Conservation (phyloP, 1,284 basidiomycete genomes). For the Melampsora americana region DNA sequence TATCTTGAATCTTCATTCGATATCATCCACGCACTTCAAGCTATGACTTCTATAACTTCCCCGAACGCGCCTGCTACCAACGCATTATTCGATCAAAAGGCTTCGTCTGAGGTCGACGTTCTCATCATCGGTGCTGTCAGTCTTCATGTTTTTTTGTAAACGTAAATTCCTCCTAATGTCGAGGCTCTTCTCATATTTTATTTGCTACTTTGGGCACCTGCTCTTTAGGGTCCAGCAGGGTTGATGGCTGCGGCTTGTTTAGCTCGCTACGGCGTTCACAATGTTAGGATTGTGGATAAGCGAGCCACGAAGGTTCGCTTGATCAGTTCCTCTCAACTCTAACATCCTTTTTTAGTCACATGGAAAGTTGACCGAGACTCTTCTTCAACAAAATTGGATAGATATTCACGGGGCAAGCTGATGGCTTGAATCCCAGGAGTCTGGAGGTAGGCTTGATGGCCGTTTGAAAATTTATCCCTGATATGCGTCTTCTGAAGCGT, state of each 20-base stretch:
- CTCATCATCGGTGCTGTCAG: constrained; percentile 44
- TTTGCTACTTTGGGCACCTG: neutral
- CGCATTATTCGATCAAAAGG: too few species aligned
- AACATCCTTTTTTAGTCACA: neutral
- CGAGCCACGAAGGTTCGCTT: constrained; percentile 30
- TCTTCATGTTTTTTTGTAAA: neutral
- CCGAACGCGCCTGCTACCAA: too few species aligned
- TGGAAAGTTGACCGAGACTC: neutral
- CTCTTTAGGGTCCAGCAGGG: constrained; percentile 42
- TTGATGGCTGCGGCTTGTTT: constrained; percentile 42
- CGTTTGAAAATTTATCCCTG: neutral
- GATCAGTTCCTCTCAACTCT: neutral
- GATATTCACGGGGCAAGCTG: constrained; percentile 45
- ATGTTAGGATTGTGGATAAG: constrained; percentile 44
- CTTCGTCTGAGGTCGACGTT: constrained; percentile 26
- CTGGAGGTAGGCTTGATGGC: constrained; percentile 24
- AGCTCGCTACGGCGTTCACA: constrained; percentile 41
- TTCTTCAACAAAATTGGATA: neutral
- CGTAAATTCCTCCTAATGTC: neutral
- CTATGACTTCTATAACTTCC: too few species aligned
- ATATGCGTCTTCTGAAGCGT: neutral
- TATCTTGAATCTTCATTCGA: too few species aligned
- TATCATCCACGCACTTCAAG: too few species aligned
- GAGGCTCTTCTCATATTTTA: neutral
- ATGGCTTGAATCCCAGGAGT: constrained; percentile 41